Percentiles rank a stretch among this genome's conserved stretches.
These are phyloP conservation scores for Talaromyces sp. DNA, from an alignment of 2,329 filamentous ascomycete genomes.

Conservation along the genomic window DNA sequence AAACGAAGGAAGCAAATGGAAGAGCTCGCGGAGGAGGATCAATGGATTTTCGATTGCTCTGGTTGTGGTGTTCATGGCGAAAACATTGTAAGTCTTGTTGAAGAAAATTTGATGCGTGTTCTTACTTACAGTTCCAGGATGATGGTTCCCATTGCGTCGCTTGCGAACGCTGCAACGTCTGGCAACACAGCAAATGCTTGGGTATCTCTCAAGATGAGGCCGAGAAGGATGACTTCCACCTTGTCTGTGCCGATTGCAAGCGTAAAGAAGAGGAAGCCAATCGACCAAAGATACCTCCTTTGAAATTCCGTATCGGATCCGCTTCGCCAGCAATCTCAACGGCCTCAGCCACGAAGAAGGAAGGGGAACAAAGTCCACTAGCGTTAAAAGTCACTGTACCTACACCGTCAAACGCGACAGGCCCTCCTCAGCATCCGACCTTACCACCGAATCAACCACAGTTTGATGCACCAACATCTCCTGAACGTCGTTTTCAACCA, in stretches of 20 bases:
- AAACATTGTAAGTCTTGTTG: conserved; percentile 52
- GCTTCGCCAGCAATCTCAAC: conserved; percentile 45
- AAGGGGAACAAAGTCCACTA: conserved; percentile 21
- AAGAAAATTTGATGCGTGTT: too few relatives aligned
- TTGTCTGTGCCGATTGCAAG: conserved; percentile 74
- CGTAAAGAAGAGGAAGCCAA: conserved; percentile 60
- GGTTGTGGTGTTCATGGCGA: conserved; percentile 85
- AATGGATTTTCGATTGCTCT: conserved; percentile 91
- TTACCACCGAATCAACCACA: conserved; percentile 5
- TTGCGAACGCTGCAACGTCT: conserved; percentile 89
- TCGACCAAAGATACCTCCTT: conserved; percentile 56
- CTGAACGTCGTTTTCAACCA: conserved; percentile 28
- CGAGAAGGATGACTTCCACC: conserved; percentile 80
- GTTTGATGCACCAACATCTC: conserved; percentile 21
- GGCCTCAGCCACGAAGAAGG: conserved; percentile 19
- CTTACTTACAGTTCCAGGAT: conserved; percentile 49
- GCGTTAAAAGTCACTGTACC: conserved; percentile 15
- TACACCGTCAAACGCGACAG: not conserved
- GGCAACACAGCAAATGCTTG: conserved; percentile 94
- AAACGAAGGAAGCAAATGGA: conserved; percentile 71
- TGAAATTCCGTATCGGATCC: conserved; percentile 53
- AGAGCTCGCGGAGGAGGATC: conserved; percentile 62
- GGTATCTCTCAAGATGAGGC: conserved; percentile 73
- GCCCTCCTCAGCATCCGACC: not conserved
- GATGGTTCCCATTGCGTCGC: conserved; percentile 91